Percentiles rank a stretch among this genome's conserved stretches.
Evolutionary conservation across 2,329 filamentous ascomycete species (phyloP).

Genomic region (Teratosphaeriaceae sp.): DNA sequence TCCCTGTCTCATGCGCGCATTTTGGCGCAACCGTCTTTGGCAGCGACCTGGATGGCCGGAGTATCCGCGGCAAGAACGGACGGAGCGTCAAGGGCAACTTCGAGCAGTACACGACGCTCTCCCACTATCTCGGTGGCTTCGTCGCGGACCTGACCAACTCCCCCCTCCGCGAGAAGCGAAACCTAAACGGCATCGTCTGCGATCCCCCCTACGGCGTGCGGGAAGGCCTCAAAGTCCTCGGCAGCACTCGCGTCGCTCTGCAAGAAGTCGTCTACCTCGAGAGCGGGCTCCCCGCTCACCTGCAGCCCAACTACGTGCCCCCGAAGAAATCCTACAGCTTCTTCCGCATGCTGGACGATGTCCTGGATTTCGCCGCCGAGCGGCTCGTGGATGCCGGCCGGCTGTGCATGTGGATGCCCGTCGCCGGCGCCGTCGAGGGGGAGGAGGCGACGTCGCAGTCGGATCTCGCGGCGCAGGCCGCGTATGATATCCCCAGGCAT

Average conservation of each 20-base stretch:
- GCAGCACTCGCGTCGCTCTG: conserved; percentile 55
- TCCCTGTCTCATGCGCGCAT: conserved; percentile 81
- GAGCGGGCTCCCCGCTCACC: conserved; percentile 63
- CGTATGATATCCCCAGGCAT: conserved; percentile 71
- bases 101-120: conserved; percentile 66
- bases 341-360: conserved; percentile 80
- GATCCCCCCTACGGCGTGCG: conserved; percentile 95
- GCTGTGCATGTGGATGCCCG: conserved; percentile 96
- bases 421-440: conserved; percentile 48
- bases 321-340: conserved; percentile 94
- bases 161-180: conserved; percentile 49
- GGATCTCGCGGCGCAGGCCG: conserved; percentile 46
- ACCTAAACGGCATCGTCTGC: conserved; percentile 86
- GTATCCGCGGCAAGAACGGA: conserved; percentile 64
- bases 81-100: conserved; percentile 66
- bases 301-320: conserved; percentile 67
- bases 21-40: conserved; percentile 81
- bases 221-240: conserved; percentile 84
- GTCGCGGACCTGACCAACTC: conserved; percentile 83
- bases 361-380: conserved; percentile 71
- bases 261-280: conserved; percentile 53
- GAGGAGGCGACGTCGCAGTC: conserved; percentile 45
- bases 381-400: conserved; percentile 74
- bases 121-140: conserved; percentile 68
- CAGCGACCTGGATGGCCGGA: conserved; percentile 88